phyloP scores from a whole-genome alignment of 2,329 filamentous ascomycete genomes.

The Alternaria conjuncta region DNA sequence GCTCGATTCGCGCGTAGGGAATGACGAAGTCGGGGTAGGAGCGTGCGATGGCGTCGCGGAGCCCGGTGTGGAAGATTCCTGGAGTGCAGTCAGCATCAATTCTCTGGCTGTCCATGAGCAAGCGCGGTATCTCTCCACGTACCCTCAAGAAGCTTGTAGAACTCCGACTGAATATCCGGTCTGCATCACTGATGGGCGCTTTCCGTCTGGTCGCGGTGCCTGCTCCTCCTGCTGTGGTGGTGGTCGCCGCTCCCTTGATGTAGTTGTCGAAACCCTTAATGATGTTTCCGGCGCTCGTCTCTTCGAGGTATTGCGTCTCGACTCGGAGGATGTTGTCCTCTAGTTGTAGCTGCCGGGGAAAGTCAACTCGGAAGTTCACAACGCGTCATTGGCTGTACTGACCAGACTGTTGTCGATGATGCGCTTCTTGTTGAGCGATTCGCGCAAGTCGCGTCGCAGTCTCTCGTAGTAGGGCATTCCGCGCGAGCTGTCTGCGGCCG shows the following conservation, averaged over 20 bases:
- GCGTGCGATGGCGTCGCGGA: conserved; percentile 53
- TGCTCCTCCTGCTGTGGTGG: conserved; percentile 56
- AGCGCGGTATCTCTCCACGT: conserved; percentile 14
- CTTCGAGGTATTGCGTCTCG: conserved; percentile 89
- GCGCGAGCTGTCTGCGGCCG: conserved; percentile 55
- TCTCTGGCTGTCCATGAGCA: background rate
- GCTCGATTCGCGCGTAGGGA: conserved; percentile 55
- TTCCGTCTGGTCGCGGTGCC: conserved; percentile 63
- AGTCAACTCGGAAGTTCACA: conserved; percentile 19
- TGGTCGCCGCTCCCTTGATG: conserved; percentile 80
- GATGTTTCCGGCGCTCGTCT: conserved; percentile 85
- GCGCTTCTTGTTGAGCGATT: conserved; percentile 70
- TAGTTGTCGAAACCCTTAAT: conserved; percentile 98
- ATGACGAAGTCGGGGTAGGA: conserved; percentile 56
- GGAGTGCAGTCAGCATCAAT: conserved; percentile 19
- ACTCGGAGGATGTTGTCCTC: conserved; percentile 86
- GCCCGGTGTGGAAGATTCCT: conserved; percentile 50
- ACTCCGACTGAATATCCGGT: conserved; percentile 70
- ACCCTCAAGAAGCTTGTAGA: conserved; percentile 50
- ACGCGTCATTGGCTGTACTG: conserved; percentile 27
- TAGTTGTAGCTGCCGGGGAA: conserved; percentile 56
- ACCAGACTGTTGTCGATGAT: conserved; percentile 67
- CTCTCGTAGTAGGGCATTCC: conserved; percentile 74
- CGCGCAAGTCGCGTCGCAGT: conserved; percentile 69
- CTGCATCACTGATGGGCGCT: conserved; percentile 68